Evolutionary conservation across 495 filamentous ascomycete genomes (phyloP).

Genomic region (Lichina pygmaea): DNA sequence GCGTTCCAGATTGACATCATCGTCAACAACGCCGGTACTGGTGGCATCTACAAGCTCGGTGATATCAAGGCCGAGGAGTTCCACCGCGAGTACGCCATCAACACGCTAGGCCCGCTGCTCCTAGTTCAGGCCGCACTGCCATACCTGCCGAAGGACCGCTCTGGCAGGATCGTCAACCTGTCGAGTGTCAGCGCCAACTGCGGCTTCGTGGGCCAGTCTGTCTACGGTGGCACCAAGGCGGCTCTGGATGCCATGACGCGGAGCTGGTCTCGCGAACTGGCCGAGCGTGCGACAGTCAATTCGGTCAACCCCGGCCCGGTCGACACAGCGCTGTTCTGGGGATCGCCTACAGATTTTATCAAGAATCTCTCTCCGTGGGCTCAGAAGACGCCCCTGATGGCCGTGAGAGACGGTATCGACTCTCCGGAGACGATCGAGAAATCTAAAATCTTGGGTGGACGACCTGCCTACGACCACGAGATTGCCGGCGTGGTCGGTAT

Average conservation of each 20-base stretch:
- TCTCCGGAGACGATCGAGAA: constrained; percentile 30
- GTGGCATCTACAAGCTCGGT: constrained; percentile 29
- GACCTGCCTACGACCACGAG: constrained; percentile 45
- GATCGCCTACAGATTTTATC: constrained; percentile 13
- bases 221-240: constrained; percentile 77
- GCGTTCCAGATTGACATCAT: constrained; percentile 60
- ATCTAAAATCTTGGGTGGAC: constrained; percentile 33
- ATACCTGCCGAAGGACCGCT: constrained; percentile 44
- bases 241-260: constrained; percentile 82
- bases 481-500: constrained; percentile 69
- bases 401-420: constrained; percentile 25
- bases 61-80: constrained; percentile 33
- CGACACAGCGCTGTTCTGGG: constrained; percentile 48
- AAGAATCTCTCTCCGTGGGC: constrained; percentile 21
- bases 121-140: constrained; percentile 43
- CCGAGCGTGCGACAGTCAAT: constrained; percentile 58
- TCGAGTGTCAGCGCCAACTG: constrained; percentile 39
- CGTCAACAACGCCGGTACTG: constrained; percentile 68
- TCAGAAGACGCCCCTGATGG: constrained; percentile 39
- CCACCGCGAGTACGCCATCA: constrained; percentile 45
- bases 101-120: constrained; percentile 67
- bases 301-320: constrained; percentile 75
- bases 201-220: constrained; percentile 41
- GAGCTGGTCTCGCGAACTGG: constrained; percentile 62
- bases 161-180: constrained; percentile 57